A percentile compares a stretch with the other conserved stretches of the same genome.
Conservation (phyloP, 2,329 filamentous ascomycete species). For the Orbilia quercus region DNA sequence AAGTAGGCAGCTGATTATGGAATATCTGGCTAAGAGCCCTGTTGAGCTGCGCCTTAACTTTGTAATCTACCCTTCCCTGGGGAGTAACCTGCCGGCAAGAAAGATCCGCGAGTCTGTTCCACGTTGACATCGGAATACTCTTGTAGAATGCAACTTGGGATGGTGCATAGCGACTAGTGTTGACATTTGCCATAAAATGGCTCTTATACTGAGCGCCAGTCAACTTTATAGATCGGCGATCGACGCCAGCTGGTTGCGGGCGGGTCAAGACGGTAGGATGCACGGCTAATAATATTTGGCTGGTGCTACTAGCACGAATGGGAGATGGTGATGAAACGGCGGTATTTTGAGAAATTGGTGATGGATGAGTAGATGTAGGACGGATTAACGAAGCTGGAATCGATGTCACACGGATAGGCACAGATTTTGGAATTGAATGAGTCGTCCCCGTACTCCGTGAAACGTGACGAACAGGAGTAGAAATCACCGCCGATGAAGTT, state of each 20-base stretch:
- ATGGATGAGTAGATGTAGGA: no score
- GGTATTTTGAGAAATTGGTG: no score
- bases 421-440: no score
- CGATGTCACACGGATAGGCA: no score
- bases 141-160: slow-evolving; percentile 35
- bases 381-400: no score
- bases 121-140: slow-evolving; percentile 24
- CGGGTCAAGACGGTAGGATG: not conserved
- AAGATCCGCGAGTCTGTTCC: slow-evolving; percentile 35
- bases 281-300: not conserved
- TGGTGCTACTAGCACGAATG: not conserved
- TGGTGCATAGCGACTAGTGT: slow-evolving; percentile 11
- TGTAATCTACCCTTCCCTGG: slow-evolving; percentile 17
- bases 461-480: no score
- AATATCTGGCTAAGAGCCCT: slow-evolving; percentile 25
- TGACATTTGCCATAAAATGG: slow-evolving; percentile 13
- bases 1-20: slow-evolving; percentile 24
- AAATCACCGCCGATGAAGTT: no score
- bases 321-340: no score
- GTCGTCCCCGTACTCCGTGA: not conserved
- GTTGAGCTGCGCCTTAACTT: slow-evolving; percentile 17
- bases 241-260: not conserved
- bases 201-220: slow-evolving; percentile 1
- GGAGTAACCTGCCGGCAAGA: slow-evolving; percentile 26
- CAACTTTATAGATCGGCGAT: slow-evolving; percentile 17